Evolutionary conservation across 306 rosid species (phyloP).

Genomic region (Medicago arabica): DNA sequence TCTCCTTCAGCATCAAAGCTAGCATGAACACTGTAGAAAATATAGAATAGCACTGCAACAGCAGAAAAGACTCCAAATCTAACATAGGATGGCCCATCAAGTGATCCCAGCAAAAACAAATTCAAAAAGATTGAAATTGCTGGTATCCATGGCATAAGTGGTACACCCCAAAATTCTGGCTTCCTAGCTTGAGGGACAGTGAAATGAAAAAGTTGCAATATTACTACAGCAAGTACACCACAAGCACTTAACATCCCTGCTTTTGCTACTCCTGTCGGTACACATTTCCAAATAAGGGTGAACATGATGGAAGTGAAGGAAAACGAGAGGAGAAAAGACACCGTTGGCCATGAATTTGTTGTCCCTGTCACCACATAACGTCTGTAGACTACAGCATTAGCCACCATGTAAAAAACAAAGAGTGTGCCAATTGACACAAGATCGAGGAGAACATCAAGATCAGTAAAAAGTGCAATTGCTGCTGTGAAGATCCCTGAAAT

Average conservation of each 20-base stretch:
- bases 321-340: constrained; percentile 76
- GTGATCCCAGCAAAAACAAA: constrained; percentile 73
- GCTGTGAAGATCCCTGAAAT: constrained; percentile 90
- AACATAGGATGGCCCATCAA: constrained; percentile 73
- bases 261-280: constrained; percentile 61
- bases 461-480: constrained; percentile 83
- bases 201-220: constrained; percentile 65
- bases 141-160: constrained; percentile 97
- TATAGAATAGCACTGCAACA: constrained; percentile 64
- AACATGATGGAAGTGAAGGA: constrained; percentile 66
- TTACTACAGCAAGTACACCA: constrained; percentile 55
- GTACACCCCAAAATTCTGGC: constrained; percentile 96
- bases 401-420: constrained; percentile 97
- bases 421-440: constrained; percentile 94
- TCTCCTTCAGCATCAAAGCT: constrained; percentile 80
- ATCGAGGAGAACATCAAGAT: constrained; percentile 72
- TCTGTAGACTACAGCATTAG: constrained; percentile 83
- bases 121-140: constrained; percentile 78
- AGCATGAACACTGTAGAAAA: constrained; percentile 89
- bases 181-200: constrained; percentile 81
- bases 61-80: constrained; percentile 81
- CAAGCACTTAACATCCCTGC: constrained; percentile 57
- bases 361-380: constrained; percentile 76
- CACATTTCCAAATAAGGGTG: constrained; percentile 73
- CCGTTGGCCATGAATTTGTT: constrained; percentile 85